phyloP scores from a whole-genome alignment of 345 rosid genomes.

The Populus simonii region DNA sequence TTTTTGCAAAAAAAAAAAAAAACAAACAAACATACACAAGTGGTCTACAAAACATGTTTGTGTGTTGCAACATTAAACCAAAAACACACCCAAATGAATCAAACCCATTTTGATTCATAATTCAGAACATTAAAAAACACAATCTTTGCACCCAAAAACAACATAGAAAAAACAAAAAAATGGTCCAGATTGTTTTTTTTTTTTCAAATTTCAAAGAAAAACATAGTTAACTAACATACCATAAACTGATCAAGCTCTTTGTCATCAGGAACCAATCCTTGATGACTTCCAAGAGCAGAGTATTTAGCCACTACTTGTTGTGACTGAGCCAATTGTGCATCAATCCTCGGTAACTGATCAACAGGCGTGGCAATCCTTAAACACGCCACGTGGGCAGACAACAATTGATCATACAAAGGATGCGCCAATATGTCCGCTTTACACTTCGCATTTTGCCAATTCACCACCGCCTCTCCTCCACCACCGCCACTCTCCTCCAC shows the following conservation, averaged over 20 bases:
- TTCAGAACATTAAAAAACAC: not conserved
- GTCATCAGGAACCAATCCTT: constrained; percentile 64
- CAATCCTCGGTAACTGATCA: constrained; percentile 91
- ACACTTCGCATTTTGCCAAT: constrained; percentile 83
- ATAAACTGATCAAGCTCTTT: constrained; percentile 98
- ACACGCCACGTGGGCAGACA: constrained; percentile 89
- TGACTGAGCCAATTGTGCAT: constrained; percentile 94
- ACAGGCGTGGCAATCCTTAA: constrained; percentile 92
- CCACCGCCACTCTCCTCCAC: constrained; percentile 36
- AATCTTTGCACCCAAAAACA: not conserved
- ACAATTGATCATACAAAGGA: constrained; percentile 85
- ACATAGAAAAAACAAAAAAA: not conserved
- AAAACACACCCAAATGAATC: not conserved
- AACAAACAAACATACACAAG: not conserved
- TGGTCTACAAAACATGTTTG: not conserved
- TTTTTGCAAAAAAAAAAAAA: not conserved
- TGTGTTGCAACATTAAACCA: not conserved
- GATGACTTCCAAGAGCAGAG: constrained; percentile 60
- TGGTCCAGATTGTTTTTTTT: not conserved
- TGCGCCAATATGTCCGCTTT: constrained; percentile 88
- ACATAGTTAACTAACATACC: constrained; percentile 37
- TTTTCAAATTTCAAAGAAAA: not conserved
- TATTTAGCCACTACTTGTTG: constrained; percentile 87
- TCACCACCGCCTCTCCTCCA: constrained; percentile 48
- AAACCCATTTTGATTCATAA: not conserved